These are phyloP conservation scores for Camelina sativa DNA, from an alignment of 345 rosid species.

Conservation along the genomic window DNA sequence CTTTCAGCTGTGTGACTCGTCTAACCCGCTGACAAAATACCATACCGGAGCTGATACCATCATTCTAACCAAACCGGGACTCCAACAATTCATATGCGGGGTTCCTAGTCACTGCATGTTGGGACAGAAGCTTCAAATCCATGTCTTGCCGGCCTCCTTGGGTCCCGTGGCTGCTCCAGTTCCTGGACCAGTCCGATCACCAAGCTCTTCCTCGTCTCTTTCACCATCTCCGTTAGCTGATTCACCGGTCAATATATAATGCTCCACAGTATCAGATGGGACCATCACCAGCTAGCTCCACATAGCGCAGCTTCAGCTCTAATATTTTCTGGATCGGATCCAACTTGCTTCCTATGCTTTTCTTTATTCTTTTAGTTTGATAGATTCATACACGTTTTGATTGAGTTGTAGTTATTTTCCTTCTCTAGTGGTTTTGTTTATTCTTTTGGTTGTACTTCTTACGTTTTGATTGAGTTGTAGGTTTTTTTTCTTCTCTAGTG, in stretches of 20 bases:
- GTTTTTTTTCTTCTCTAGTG: too few relatives aligned
- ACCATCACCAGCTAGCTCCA: slow-evolving; percentile 22
- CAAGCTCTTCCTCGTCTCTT: not conserved
- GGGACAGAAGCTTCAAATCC: slow-evolving; percentile 21
- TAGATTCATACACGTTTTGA: slow-evolving; percentile 1
- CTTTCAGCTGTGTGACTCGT: not conserved
- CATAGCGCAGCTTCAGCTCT: slow-evolving; percentile 5
- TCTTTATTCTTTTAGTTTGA: not conserved
- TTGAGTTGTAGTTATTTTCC: too few relatives aligned
- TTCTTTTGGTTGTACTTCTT: not conserved
- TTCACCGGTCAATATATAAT: slow-evolving; percentile 9
- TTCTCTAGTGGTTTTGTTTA: too few relatives aligned
- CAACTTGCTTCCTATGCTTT: not conserved
- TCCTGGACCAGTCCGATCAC: not conserved
- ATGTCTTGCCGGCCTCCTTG: not conserved
- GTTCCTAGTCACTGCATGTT: not conserved
- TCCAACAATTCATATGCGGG: slow-evolving; percentile 21
- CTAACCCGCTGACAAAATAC: not conserved
- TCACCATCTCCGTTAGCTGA: too few relatives aligned
- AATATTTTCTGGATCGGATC: too few relatives aligned
- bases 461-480: too few relatives aligned
- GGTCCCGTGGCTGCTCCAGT: slow-evolving; percentile 16
- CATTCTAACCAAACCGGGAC: slow-evolving; percentile 17
- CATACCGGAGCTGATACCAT: not conserved
- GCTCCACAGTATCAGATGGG: slow-evolving; percentile 17